Conservation (phyloP, 2,329 filamentous ascomycete genomes). For the Orbilia brochopaga region DNA sequence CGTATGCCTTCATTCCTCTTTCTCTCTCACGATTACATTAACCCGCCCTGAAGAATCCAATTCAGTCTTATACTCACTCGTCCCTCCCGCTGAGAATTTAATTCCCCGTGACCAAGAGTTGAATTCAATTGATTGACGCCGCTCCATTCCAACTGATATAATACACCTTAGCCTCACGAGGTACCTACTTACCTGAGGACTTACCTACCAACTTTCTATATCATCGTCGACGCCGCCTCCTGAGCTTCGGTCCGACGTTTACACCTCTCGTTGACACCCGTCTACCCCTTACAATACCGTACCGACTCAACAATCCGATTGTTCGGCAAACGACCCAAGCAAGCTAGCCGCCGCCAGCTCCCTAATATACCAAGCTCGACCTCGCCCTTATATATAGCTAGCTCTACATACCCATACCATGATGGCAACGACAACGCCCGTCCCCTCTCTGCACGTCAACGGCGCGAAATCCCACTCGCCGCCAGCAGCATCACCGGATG, state of each 20-base stretch:
- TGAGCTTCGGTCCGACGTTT: too few species aligned
- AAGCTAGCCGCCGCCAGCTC: background rate
- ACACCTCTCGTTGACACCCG: too few species aligned
- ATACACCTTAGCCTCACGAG: too few species aligned
- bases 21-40: too few species aligned
- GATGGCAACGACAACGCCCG: constrained; percentile 37
- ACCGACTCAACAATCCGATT: constrained; percentile 1
- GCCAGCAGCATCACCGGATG: constrained; percentile 20
- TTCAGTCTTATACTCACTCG: too few species aligned
- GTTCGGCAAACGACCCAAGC: background rate
- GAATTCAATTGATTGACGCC: constrained; percentile 27
- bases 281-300: too few species aligned
- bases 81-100: background rate
- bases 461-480: constrained; percentile 45
- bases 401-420: too few species aligned
- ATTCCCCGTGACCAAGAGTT: constrained; percentile 40
- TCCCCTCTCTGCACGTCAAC: constrained; percentile 54
- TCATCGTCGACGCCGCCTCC: too few species aligned
- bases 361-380: background rate
- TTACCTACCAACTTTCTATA: too few species aligned
- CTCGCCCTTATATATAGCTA: background rate
- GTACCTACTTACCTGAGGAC: too few species aligned
- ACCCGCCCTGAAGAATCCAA: too few species aligned
- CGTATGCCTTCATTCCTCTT: constrained; percentile 25
- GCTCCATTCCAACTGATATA: constrained; percentile 1